phyloP scores from a whole-genome alignment of 768 basidiomycete genomes.

The Phallus indusiatus region DNA sequence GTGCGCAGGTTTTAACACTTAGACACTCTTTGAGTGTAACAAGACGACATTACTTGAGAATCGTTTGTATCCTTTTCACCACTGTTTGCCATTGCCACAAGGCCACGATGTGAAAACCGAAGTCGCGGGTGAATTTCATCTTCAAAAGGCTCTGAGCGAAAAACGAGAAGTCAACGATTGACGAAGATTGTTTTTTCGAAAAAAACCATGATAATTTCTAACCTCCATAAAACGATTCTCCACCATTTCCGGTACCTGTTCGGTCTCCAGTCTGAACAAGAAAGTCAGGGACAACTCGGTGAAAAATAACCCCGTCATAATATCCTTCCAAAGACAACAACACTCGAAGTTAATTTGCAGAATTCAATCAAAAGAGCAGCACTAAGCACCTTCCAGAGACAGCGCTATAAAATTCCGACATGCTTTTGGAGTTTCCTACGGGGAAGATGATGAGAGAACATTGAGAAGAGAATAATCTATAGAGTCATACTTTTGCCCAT shows the following conservation, averaged over 20 bases:
- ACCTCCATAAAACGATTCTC: conserved; percentile 95
- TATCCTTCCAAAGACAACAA: conserved; percentile 49
- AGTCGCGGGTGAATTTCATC: conserved; percentile 92
- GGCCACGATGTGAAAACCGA: conserved; percentile 79
- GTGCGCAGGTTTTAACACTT: not conserved
- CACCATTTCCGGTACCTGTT: conserved; percentile 84
- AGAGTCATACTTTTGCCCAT: conserved; percentile 71
- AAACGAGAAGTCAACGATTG: conserved; percentile 16
- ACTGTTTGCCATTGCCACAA: conserved; percentile 91
- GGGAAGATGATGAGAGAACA: not conserved
- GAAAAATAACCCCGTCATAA: conserved; percentile 93
- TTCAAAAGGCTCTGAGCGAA: conserved; percentile 74
- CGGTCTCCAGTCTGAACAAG: conserved; percentile 92
- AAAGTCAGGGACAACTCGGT: conserved; percentile 87
- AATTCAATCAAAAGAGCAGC: not conserved
- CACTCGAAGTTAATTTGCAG: not conserved
- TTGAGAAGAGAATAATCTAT: not conserved
- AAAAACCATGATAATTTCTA: conserved; percentile 12
- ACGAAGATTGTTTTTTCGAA: not conserved
- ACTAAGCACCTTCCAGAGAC: conserved; percentile 75
- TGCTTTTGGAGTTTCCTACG: conserved; percentile 86
- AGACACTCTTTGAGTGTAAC: not conserved
- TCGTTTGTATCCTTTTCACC: conserved; percentile 84
- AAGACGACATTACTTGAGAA: conserved; percentile 43
- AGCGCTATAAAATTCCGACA: conserved; percentile 86